These are phyloP conservation scores for Rhododendron mucronatum DNA, from an alignment of 148 eudicot genomes.

Conservation along the genomic window DNA sequence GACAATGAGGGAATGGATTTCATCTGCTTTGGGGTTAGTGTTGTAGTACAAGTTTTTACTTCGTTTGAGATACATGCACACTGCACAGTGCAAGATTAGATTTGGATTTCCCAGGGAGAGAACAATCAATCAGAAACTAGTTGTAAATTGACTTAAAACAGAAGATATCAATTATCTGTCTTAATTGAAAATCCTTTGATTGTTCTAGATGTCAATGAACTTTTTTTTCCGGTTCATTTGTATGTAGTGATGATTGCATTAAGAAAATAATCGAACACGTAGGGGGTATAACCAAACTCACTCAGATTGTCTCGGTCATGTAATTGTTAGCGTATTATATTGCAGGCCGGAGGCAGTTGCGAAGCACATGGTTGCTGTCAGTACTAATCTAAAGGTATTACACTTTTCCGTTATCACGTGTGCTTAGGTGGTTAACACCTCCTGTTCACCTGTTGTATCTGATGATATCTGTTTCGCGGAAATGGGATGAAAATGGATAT, in stretches of 20 bases:
- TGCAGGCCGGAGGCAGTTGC: conserved; percentile 86
- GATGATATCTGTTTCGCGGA: background rate
- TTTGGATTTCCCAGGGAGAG: conserved; percentile 1
- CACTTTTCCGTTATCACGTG: conserved; percentile 9
- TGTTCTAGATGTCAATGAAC: background rate
- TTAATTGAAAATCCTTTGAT: background rate
- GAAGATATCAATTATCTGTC: background rate
- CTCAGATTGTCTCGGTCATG: conserved; percentile 4
- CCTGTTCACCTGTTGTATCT: background rate
- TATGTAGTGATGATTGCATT: background rate
- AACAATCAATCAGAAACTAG: background rate
- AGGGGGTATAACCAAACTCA: background rate
- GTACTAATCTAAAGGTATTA: conserved; percentile 83
- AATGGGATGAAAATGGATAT: background rate
- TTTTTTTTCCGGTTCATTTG: background rate
- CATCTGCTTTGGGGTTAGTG: conserved; percentile 86
- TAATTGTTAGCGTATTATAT: conserved; percentile 10
- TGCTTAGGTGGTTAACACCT: background rate
- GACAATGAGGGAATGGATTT: conserved; percentile 95
- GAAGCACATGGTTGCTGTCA: conserved; percentile 99
- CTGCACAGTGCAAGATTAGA: background rate
- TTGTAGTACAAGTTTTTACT: background rate
- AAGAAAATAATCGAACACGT: background rate
- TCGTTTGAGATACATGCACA: background rate
- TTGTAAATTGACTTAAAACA: background rate